Evolutionary conservation across 306 rosid species (phyloP), one percentile per base, ranked within the genome.

Genomic region (Prunus persica): DNA sequence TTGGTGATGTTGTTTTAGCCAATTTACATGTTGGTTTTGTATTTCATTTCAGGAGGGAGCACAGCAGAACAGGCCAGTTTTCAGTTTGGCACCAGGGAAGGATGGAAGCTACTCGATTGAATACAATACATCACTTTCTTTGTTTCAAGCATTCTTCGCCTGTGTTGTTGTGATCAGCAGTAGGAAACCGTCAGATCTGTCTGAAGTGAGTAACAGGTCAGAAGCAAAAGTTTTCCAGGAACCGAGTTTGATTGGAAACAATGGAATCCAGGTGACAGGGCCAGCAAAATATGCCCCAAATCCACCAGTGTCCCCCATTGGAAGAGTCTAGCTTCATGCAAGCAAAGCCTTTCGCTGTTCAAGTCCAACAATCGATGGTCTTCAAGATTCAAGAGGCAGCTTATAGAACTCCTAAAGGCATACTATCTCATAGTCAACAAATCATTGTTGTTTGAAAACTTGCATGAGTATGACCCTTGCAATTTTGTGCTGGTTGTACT

Each of bases 241-340:
- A 41, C 76, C 74, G 2, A 63, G 77, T 75, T 56, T 73, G 71
- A 82, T 79, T 64, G 83, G 63, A 76, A 74, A 60, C 52, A 52
- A 72, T 16, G 68, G 71, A 34, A 64, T 72, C 46, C 90, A 61
- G 32, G 82, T 79, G 47, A 92, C 84, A 63, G 82, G 82, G 24
- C 69, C 84, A 46, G 72, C 81, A 65, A 72, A 77, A 76, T 94
- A 88, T 76, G 88, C 91, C 78, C 83, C 91, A 73, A 88, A 76
- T 79, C 98, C 98, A 38, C 98, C 98, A 4, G 78, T 79, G 77
- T 94, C 98, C 32, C 98, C 97, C 25, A 91, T 88, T 63, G 96
- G 91, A 7, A 94, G 97, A 80, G 97, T 92, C 68, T 94, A 89
- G 83, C 71, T 65, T 74, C 67, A 55, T 62, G 14, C 69, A 65